Base-by-base conservation (phyloP, 306 rosid genomes). In the Cicer arietinum region DNA sequence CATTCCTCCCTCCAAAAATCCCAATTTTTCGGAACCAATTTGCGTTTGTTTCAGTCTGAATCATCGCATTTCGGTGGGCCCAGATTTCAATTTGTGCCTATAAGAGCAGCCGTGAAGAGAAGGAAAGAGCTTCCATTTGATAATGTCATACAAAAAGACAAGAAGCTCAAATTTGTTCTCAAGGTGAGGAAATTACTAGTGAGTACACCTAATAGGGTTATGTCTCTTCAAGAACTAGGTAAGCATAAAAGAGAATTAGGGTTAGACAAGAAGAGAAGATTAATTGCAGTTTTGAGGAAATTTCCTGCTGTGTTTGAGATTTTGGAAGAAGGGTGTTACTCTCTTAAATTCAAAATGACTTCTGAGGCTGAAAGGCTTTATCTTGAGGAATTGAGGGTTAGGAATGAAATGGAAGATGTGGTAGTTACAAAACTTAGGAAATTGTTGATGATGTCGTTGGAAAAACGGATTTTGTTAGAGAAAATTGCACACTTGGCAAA, bases 371-470 rank as follows among this genome's bases (percentile, higher is more conserved):
- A 93, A 73, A 84, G 86, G 77, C 86, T 90, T 62, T 93, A 90
- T 76, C 62, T 93, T 37, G 96, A 93, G 80, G 98, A 93, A 78
- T 39, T 86, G 82, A 88, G 57, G 82, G 77, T 93, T 77, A 85
- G 88, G 75, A 89, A 90, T 81, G 96, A 86, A 82, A 93, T 88
- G 96, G 98, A 93, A 52, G 93, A 84, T 71, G 69, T 93, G 88
- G 79, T 93, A 22, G 89, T 90, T 42, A 25, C 84, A 58, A 93
- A 88, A 82, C 76, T 90, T 80, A 90, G 95, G 89, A 93, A 93
- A 72, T 65, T 93, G 83, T 53, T 93, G 82, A 93, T 90, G 98
- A 93, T 93, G 95, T 85, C 96, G 0, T 20, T 77, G 62, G 93
- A 93, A n/a, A 90, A 89, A 75, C 84, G 89, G 16, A 88, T 90